Base-by-base conservation (phyloP, 2,329 filamentous ascomycete species). In the Fusarium algeriense region DNA sequence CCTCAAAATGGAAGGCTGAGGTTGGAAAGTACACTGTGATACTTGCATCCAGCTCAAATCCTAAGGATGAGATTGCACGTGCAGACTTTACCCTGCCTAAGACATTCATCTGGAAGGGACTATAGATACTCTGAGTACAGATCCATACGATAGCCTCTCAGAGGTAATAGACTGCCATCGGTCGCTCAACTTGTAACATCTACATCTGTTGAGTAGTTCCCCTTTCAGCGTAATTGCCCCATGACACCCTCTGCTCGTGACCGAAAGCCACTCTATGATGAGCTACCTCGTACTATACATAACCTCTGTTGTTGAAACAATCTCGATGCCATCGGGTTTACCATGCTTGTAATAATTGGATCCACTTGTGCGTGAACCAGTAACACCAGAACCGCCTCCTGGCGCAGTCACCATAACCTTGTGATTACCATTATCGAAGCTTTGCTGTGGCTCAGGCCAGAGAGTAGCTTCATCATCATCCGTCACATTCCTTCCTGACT, bases 401-500 rank as follows among this genome's bases (percentile, higher is more conserved):
- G 67, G 50, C 1, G 55, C 50, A n/a, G 67, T 65, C 8, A 73
- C 67, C n/a, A 53, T 26, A 2, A 73, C 70, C 0, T 58, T 61
- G 19, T 71, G 67, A 1, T 41, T 55, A 6, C 46, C 45, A 30
- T 73, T 44, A 2, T 62, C 66, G 0, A 60, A 69, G 1, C 52
- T 57, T 17, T 54, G 19, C 8, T 63, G 57, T 2, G 71, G 70
- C 1, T 52, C 57, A 0, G 60, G 55, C 73, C 73, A 75, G 6
- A 75, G 53, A 4, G 67, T 72, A 2, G 68, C 46, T 20, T 75
- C 73, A 2, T 75, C 73, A 4, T 75, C 73, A 3, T 74, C 67
- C 3, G 20, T 20, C 0, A 59, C 17, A 40, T 74, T 75, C 32
- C 69, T 67, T 0, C 59, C 73, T 0, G 68, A 75, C 20, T 72